phyloP scores from a whole-genome alignment of 352 stramenopile genomes.

The Globisporangium uncinulatum region DNA sequence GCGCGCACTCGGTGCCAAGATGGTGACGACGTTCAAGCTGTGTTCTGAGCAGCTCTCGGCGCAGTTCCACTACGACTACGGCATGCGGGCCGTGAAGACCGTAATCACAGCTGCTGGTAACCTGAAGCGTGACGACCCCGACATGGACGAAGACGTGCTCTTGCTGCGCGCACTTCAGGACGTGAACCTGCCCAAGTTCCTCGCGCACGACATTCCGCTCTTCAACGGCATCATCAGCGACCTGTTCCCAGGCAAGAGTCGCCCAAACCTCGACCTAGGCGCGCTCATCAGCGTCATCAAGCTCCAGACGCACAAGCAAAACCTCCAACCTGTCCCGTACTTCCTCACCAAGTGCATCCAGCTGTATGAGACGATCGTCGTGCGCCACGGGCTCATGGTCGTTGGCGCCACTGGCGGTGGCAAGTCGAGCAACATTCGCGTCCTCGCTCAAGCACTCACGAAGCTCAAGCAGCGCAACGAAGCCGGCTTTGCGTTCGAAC shows the following conservation, averaged over 20 bases:
- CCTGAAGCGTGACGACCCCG: conserved; percentile 87
- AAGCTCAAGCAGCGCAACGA: conserved; percentile 77
- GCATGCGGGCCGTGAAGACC: conserved; percentile 88
- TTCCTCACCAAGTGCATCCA: conserved; percentile 95
- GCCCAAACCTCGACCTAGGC: conserved; percentile 84
- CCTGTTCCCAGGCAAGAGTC: conserved; percentile 90
- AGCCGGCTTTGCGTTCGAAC: conserved; percentile 85
- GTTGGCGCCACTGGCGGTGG: conserved; percentile 89
- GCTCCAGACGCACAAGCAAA: conserved; percentile 71
- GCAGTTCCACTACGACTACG: conserved; percentile 90
- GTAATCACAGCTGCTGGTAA: conserved; percentile 87
- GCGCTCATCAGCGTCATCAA: conserved; percentile 89
- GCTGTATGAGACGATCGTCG: conserved; percentile 93
- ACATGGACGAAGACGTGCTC: conserved; percentile 92
- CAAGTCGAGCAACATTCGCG: conserved; percentile 89
- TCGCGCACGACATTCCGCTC: conserved; percentile 92
- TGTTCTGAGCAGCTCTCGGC: conserved; percentile 87
- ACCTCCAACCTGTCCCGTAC: conserved; percentile 86
- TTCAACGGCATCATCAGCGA: conserved; percentile 96
- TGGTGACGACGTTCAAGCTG: conserved; percentile 88
- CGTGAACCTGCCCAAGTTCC: conserved; percentile 95
- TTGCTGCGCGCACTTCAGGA: conserved; percentile 93
- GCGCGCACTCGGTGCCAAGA: conserved; percentile 62
- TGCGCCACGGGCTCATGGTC: conserved; percentile 95
- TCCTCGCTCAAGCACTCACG: conserved; percentile 87